Evolutionary conservation across 257 asterid species (phyloP), one percentile per base, ranked within the genome.

Genomic region (Ligustrum vulgare): DNA sequence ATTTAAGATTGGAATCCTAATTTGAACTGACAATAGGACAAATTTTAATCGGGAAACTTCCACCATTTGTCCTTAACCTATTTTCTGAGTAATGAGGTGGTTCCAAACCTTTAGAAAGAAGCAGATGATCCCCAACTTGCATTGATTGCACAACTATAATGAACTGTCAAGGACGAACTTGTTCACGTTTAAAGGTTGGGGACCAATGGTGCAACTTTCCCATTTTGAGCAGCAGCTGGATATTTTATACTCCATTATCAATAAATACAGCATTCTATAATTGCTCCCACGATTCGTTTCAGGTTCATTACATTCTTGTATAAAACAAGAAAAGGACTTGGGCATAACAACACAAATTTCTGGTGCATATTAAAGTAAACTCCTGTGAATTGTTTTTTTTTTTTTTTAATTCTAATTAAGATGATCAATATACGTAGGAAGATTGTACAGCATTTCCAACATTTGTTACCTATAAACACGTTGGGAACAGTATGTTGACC

Each of bases 401-500:
- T 51, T 20, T 13, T 34, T 12, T 10, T 35, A 13, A 71, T 70
- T 56, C 64, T 20, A 20, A 7, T 8, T 56, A 20, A 56, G 28
- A 20, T 20, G 64, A 28, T 18, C 70, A 69, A 63, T 60, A 43
- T 33, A 25, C 33, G 39, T 51, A 43, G 47, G 16, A 51, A 62
- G 41, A 67, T 56, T 41, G 45, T 13, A 64, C 35, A 31, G 51
- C 71, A 56, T 23, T 54, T 72, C 25, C 49, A 45, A 56, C 72
- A 78, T 64, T 76, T 78, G 81, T 71, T 82, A 95, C 99, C 99
- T 81, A 95, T 87, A 75, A 95, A 95, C 58, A 95, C 98, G 77
- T 95, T 95, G 6, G 99, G 99, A 62, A 95, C 99, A 0, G 99
- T 95, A 74, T 79, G 85, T 58, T 95, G 99, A 75, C 98, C 98